Conservation (phyloP, 768 basidiomycete species). For the Russula sp. region DNA sequence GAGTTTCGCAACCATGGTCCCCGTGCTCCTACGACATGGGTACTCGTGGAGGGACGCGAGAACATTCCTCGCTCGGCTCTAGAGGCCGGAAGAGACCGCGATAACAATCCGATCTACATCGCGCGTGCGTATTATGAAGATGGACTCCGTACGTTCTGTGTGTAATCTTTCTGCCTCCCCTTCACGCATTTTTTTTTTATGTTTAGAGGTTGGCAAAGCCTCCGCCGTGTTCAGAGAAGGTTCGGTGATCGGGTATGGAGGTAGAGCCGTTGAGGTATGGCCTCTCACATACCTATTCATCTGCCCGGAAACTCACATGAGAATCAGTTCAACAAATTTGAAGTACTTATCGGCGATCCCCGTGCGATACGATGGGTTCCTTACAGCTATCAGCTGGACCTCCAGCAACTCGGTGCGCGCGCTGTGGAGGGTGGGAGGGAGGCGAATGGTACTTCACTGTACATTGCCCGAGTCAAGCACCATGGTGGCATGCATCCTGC, state of each 20-base stretch:
- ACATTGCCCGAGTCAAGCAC: slow-evolving; percentile 53
- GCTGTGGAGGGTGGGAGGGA: slow-evolving; percentile 70
- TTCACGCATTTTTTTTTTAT: slow-evolving; percentile 7
- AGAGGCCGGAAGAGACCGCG: slow-evolving; percentile 45
- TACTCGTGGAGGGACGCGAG: slow-evolving; percentile 50
- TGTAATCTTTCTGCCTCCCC: not conserved
- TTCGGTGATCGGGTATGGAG: slow-evolving; percentile 54
- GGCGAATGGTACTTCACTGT: slow-evolving; percentile 52
- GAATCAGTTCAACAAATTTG: slow-evolving; percentile 52
- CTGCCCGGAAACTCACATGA: slow-evolving; percentile 3
- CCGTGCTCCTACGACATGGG: slow-evolving; percentile 51
- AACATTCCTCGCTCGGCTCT: slow-evolving; percentile 54
- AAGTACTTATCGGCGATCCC: slow-evolving; percentile 64
- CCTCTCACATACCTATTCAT: not conserved
- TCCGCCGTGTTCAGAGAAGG: slow-evolving; percentile 53
- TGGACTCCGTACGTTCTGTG: slow-evolving; percentile 41
- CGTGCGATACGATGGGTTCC: slow-evolving; percentile 54
- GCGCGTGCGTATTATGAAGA: slow-evolving; percentile 54
- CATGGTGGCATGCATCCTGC: slow-evolving; percentile 52
- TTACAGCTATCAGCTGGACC: slow-evolving; percentile 40
- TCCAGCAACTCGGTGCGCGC: slow-evolving; percentile 37
- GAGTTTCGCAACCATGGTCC: slow-evolving; percentile 42
- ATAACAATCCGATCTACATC: slow-evolving; percentile 49
- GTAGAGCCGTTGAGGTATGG: slow-evolving; percentile 53
- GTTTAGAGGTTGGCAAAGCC: slow-evolving; percentile 61